Conservation (phyloP, 805 yeast genomes). For the Kazachstania bromeliacearum region DNA sequence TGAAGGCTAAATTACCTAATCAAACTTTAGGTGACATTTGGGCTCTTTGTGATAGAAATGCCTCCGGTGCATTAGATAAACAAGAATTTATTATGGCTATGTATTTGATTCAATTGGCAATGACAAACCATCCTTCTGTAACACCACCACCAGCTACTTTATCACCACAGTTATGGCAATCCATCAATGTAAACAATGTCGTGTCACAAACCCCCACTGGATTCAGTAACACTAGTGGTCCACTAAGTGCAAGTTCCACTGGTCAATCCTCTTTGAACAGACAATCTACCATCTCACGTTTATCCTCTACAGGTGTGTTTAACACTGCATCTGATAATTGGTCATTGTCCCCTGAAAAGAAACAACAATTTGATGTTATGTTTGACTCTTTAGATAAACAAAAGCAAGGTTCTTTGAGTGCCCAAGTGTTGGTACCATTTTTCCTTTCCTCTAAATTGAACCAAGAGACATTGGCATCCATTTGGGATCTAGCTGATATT, state of each 20-base stretch:
- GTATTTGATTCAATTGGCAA: conserved; percentile 72
- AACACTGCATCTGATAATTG: conserved; percentile 43
- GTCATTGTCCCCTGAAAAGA: conserved; percentile 59
- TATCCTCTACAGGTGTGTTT: conserved; percentile 28
- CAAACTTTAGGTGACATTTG: conserved; percentile 76
- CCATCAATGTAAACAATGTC: conserved; percentile 15
- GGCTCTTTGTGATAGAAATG: conserved; percentile 73
- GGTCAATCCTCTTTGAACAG: conserved; percentile 26
- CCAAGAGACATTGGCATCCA: conserved; percentile 74
- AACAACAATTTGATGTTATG: conserved; percentile 67
- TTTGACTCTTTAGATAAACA: conserved; percentile 69
- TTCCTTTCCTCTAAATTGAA: conserved; percentile 78
- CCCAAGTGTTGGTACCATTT: conserved; percentile 79
- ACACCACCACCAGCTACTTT: conserved; percentile 44
- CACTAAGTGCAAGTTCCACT: conserved; percentile 22
- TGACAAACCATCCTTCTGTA: conserved; percentile 62
- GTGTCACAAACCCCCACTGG: background rate
- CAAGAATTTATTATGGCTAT: conserved; percentile 84
- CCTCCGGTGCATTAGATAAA: conserved; percentile 61
- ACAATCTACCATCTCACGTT: conserved; percentile 28
- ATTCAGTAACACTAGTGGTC: conserved; percentile 5
- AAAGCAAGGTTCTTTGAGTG: conserved; percentile 52
- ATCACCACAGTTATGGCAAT: conserved; percentile 36
- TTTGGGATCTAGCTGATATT: conserved; percentile 93
- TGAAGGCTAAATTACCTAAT: conserved; percentile 81